These are phyloP conservation scores for Senna tora DNA, from an alignment of 306 rosid species.

Conservation along the genomic window DNA sequence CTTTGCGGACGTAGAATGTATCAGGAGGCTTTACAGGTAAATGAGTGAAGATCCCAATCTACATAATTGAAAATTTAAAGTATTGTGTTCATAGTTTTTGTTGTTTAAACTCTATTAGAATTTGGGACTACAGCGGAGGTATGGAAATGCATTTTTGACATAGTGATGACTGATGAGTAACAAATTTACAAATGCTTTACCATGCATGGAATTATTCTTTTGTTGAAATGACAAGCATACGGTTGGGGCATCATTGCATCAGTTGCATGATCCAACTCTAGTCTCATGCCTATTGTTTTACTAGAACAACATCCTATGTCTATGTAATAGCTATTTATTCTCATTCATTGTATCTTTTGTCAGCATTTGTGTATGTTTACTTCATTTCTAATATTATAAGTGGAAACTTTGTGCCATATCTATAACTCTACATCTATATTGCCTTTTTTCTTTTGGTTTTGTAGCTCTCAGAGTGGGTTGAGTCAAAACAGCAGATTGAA, in stretches of 20 bases:
- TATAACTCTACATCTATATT: not conserved
- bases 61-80: slow-evolving; percentile 7
- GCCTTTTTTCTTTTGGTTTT: slow-evolving; percentile 31
- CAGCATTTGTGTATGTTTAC: not conserved
- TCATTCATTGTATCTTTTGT: not conserved
- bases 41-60: slow-evolving; percentile 3
- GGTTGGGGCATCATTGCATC: not conserved
- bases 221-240: not conserved
- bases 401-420: not conserved
- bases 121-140: not conserved
- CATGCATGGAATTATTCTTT: not conserved
- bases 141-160: not conserved
- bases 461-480: slow-evolving; percentile 85
- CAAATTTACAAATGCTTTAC: not conserved
- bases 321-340: slow-evolving; percentile 3
- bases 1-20: slow-evolving; percentile 67
- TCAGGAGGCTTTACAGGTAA: slow-evolving; percentile 84
- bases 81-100: not conserved
- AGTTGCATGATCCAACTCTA: slow-evolving; percentile 7
- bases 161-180: not conserved
- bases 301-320: slow-evolving; percentile 4
- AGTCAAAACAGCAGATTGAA: slow-evolving; percentile 55
- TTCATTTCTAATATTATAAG: slow-evolving; percentile 26
- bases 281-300: slow-evolving; percentile 2
- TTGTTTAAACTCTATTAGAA: not conserved